Evolutionary conservation across 345 rosid genomes (phyloP).

Genomic region (Eucalyptus cloeziana): DNA sequence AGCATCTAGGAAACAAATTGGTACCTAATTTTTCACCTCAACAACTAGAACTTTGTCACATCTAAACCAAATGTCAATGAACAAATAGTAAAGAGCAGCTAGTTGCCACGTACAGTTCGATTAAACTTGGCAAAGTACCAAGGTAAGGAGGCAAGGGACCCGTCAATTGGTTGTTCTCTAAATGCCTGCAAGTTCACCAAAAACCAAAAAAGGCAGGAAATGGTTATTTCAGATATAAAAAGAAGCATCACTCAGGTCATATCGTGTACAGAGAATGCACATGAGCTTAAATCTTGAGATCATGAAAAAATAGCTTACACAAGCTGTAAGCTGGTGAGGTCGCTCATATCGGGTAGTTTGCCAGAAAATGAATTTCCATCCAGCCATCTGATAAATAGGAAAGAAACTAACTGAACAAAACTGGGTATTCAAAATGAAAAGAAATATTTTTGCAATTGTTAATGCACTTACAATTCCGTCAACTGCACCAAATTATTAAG

Average conservation of each 20-base stretch:
- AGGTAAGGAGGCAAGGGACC: slow-evolving; percentile 76
- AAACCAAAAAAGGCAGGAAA: background rate
- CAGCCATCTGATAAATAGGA: slow-evolving; percentile 55
- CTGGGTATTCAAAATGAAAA: background rate
- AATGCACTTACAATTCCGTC: slow-evolving; percentile 62
- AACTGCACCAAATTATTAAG: slow-evolving; percentile 55
- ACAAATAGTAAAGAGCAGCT: background rate
- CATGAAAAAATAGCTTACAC: slow-evolving; percentile 39
- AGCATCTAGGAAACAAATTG: background rate
- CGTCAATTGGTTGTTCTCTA: slow-evolving; percentile 70
- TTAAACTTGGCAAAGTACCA: slow-evolving; percentile 51
- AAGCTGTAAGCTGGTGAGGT: slow-evolving; percentile 54
- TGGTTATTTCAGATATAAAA: background rate
- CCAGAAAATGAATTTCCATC: slow-evolving; percentile 66
- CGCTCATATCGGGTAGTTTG: slow-evolving; percentile 66
- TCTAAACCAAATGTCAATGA: background rate
- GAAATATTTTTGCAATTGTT: background rate
- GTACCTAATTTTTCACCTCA: background rate
- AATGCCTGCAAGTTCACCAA: slow-evolving; percentile 39
- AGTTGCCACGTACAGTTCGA: slow-evolving; percentile 55
- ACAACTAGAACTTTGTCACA: background rate
- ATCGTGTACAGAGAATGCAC: background rate
- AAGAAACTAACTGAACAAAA: background rate
- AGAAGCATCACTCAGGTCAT: background rate
- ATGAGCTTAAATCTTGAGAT: background rate